These are phyloP conservation scores for Bidens hawaiensis DNA, from an alignment of 140 eudicot genomes.

Conservation along the genomic window DNA sequence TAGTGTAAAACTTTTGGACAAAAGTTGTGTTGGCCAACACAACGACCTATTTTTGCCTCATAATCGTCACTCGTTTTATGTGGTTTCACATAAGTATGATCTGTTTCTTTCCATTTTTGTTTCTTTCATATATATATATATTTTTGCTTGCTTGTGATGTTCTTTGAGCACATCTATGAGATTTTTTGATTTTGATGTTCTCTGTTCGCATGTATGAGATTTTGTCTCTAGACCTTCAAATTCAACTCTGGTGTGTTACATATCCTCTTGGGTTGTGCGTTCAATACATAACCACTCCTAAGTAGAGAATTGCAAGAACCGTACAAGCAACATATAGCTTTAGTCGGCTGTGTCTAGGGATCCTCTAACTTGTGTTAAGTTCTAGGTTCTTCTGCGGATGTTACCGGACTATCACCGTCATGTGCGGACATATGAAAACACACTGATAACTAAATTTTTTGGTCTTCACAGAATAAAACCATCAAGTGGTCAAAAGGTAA, in stretches of 20 bases:
- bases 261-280: no score
- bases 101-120: neutral
- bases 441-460: constrained; percentile 85
- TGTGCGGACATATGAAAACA: constrained; percentile 74
- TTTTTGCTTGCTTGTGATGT: no score
- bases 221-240: no score
- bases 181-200: no score
- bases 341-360: neutral
- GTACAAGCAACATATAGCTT: no score
- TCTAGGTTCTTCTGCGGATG: constrained; percentile 89
- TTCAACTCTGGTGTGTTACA: no score
- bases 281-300: no score
- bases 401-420: constrained; percentile 85
- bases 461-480: constrained; percentile 95
- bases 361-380: constrained; percentile 8
- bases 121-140: no score
- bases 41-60: neutral
- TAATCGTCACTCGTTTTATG: neutral
- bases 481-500: constrained; percentile 94
- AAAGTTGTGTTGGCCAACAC: neutral
- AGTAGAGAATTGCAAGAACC: no score
- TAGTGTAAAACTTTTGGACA: neutral
- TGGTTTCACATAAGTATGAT: neutral
- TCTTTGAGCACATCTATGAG: no score
- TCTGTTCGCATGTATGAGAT: no score